phyloP scores from a whole-genome alignment of 352 stramenopile species.

The Phytopythium cucurbitacearum region DNA sequence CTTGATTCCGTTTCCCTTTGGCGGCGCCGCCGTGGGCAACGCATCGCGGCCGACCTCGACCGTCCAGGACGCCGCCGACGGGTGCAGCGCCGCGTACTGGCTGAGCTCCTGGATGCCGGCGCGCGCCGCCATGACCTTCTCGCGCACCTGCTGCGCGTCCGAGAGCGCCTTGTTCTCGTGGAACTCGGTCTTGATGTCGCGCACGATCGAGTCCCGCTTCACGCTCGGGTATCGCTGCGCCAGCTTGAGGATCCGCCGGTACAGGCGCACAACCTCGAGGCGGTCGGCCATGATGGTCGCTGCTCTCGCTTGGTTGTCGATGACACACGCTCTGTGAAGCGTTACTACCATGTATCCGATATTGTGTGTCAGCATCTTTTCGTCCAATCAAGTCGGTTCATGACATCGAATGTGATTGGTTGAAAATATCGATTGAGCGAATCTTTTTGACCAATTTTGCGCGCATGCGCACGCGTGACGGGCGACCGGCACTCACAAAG shows the following conservation, averaged over 20 bases:
- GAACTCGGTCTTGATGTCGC: slow-evolving; percentile 85
- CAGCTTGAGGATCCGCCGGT: slow-evolving; percentile 81
- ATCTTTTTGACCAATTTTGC: not conserved
- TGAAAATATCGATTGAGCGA: not conserved
- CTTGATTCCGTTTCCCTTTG: slow-evolving; percentile 32
- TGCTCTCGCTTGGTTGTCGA: not conserved
- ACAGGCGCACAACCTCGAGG: slow-evolving; percentile 70
- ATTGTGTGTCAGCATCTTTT: not conserved
- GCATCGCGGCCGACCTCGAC: slow-evolving; percentile 69
- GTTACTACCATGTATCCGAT: no score
- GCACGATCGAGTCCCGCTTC: slow-evolving; percentile 76
- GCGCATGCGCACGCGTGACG: not conserved
- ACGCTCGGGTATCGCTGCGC: slow-evolving; percentile 80
- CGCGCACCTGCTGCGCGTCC: slow-evolving; percentile 48
- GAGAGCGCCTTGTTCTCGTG: slow-evolving; percentile 69
- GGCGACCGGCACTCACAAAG: slow-evolving; percentile 12
- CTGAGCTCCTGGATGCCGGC: slow-evolving; percentile 73
- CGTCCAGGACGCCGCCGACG: slow-evolving; percentile 50
- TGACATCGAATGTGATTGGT: slow-evolving; percentile 2
- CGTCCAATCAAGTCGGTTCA: slow-evolving; percentile 1
- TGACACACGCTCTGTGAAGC: no score
- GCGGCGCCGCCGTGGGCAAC: slow-evolving; percentile 11
- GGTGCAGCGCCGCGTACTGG: slow-evolving; percentile 69
- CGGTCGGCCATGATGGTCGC: slow-evolving; percentile 23
- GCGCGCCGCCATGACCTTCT: slow-evolving; percentile 65